Conservation (phyloP, 495 filamentous ascomycete species). For the Hypoxylon fragiforme region DNA sequence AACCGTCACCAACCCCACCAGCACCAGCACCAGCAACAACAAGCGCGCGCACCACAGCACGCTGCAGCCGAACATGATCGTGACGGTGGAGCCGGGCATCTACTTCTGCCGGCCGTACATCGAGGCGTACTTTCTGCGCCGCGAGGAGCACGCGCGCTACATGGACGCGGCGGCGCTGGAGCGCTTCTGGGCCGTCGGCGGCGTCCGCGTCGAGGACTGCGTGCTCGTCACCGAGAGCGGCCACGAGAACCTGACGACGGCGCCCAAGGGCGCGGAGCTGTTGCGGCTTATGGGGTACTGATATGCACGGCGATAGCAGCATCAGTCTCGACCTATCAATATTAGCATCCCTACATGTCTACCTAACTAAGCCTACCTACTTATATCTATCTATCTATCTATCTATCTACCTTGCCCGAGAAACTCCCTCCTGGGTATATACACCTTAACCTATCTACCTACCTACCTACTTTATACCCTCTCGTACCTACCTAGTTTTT, state of each 20-base stretch:
- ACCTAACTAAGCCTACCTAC: too few relatives aligned
- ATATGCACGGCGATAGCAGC: too few relatives aligned
- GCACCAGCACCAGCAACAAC: conserved; percentile 1
- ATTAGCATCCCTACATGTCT: too few relatives aligned
- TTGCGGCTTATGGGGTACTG: conserved; percentile 41
- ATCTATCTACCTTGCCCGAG: too few relatives aligned
- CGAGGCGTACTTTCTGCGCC: conserved; percentile 62
- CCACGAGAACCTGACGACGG: conserved; percentile 81
- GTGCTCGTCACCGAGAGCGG: conserved; percentile 78
- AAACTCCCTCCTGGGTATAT: too few relatives aligned
- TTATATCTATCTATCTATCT: too few relatives aligned
- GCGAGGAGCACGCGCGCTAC: conserved; percentile 63
- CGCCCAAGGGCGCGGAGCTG: conserved; percentile 71
- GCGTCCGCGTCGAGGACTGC: conserved; percentile 91
- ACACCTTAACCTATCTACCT: too few relatives aligned
- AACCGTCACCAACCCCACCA: too few relatives aligned
- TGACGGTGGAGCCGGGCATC: conserved; percentile 88
- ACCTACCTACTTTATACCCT: too few relatives aligned
- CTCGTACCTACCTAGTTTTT: neutral
- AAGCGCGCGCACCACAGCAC: conserved; percentile 11
- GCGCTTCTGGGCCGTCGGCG: conserved; percentile 76
- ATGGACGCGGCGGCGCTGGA: conserved; percentile 74
- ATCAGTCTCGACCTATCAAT: too few relatives aligned
- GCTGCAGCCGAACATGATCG: conserved; percentile 71
- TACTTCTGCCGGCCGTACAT: conserved; percentile 70